These are phyloP conservation scores for Mucor sp. DNA, from an alignment of 371 early-diverging fungal species.

Conservation along the genomic window DNA sequence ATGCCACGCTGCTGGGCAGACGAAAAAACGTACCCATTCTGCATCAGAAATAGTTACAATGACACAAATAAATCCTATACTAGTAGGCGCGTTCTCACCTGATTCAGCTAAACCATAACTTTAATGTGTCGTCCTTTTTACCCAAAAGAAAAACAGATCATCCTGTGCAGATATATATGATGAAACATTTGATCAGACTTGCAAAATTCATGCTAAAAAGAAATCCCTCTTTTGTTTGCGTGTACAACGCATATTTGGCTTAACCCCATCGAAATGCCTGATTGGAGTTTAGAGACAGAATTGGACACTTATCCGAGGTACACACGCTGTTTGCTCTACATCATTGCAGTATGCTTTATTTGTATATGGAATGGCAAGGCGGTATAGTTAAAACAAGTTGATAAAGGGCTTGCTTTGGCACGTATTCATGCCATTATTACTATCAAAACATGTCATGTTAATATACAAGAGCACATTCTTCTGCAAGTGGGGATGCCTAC, in stretches of 20 bases:
- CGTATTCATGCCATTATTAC: neutral
- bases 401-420: neutral
- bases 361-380: neutral
- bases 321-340: neutral
- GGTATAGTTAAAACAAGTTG: neutral
- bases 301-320: neutral
- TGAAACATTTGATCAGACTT: neutral
- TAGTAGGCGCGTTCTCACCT: neutral
- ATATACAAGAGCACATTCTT: neutral
- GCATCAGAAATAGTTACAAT: neutral
- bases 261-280: neutral
- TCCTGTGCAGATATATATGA: neutral
- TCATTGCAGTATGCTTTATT: too few relatives aligned
- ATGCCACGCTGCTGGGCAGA: slow-evolving; percentile 47
- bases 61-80: too few relatives aligned
- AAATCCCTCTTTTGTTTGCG: neutral
- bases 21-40: slow-evolving; percentile 14
- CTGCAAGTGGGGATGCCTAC: neutral
- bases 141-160: neutral
- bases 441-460: neutral
- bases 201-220: neutral
- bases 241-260: neutral
- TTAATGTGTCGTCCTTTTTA: neutral
- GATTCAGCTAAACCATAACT: neutral
- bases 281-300: neutral